Base-by-base conservation (phyloP, 2,329 filamentous ascomycete species). In the Monosporascus sp. region DNA sequence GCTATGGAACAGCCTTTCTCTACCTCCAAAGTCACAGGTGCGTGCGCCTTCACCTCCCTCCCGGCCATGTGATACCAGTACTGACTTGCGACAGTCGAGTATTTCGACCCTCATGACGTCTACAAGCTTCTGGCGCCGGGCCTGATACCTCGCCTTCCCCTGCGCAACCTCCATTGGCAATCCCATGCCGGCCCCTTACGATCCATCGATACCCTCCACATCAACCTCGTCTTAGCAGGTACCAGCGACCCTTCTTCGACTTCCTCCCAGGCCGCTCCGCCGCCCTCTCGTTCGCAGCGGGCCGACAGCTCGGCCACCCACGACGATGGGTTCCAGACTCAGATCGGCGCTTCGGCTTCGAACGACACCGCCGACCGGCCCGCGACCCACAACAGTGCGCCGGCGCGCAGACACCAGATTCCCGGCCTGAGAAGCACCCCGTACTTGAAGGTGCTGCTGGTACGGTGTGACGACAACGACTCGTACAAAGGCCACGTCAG, bases 81-180 rank as follows among this genome's bases (percentile, higher is more conserved):
- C 60, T 63, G 49, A 59, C 52, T 43, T 41, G 25, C 37, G 18
- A 17, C 64, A 96, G 91, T 97, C 75, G 92, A 97, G 78, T 99
- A 96, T 75, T 90, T 89, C 75, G 94, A 99, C 74, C 93, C 94
- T 50, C 88, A 90, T 68, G 87, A 89, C 64, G 82, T 97, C 58
- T 97, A 93, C 72, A 85, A 89, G 54, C 80, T 93, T 50, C 77
- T 97, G 44, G 86, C 88, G 11, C 84, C 89, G 3, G 85, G 92
- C 53, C 78, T 99, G 53, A 78, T 88, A 41, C 79, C 88, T 43
- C 87, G 89, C 51, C 79, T 97, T 0, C 94, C 94, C 37, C 79
- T 99, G 38, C 88, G 86, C 58, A 95, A 97, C 65, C 83, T 99
- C 46, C 90, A 97, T 67, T 99, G 94, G 94, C 95, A 97, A 70